phyloP scores from a whole-genome alignment of 768 basidiomycete genomes.

The Boletus speciosus region DNA sequence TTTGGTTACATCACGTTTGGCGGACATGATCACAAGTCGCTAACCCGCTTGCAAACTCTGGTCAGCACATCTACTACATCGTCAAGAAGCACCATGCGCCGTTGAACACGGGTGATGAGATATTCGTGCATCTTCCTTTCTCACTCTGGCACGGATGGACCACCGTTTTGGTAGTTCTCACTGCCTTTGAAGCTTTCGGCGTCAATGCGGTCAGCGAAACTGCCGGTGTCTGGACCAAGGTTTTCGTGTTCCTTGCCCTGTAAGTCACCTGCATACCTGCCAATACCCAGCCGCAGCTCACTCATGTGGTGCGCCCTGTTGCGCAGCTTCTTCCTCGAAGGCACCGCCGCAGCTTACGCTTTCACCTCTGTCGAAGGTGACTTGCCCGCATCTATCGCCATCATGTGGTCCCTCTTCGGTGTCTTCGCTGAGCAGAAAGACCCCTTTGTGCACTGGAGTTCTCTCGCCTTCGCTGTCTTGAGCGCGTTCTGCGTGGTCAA shows the following conservation, averaged over 20 bases:
- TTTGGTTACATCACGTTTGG: conserved; percentile 1
- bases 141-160: conserved; percentile 95
- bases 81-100: conserved; percentile 83
- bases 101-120: conserved; percentile 65
- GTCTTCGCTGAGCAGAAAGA: conserved; percentile 76
- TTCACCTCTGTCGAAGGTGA: conserved; percentile 90
- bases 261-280: conserved; percentile 35
- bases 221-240: conserved; percentile 88
- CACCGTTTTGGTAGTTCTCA: conserved; percentile 76
- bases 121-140: conserved; percentile 95
- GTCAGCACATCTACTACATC: conserved; percentile 86
- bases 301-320: conserved; percentile 3
- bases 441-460: conserved; percentile 84
- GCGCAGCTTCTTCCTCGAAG: conserved; percentile 83
- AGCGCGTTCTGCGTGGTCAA: conserved; percentile 83
- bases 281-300: background rate
- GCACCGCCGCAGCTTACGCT: conserved; percentile 89
- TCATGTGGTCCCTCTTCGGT: conserved; percentile 91
- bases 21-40: conserved; percentile 9
- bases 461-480: conserved; percentile 81
- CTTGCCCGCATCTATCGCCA: conserved; percentile 86
- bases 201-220: conserved; percentile 59
- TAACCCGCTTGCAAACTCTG: conserved; percentile 10
- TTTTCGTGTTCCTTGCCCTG: conserved; percentile 92
- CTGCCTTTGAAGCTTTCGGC: conserved; percentile 88